Percentiles rank a stretch among this genome's conserved stretches.
phyloP scores from a whole-genome alignment of 192 early-diverging fungal species.

The Helicostylum pulchrum region DNA sequence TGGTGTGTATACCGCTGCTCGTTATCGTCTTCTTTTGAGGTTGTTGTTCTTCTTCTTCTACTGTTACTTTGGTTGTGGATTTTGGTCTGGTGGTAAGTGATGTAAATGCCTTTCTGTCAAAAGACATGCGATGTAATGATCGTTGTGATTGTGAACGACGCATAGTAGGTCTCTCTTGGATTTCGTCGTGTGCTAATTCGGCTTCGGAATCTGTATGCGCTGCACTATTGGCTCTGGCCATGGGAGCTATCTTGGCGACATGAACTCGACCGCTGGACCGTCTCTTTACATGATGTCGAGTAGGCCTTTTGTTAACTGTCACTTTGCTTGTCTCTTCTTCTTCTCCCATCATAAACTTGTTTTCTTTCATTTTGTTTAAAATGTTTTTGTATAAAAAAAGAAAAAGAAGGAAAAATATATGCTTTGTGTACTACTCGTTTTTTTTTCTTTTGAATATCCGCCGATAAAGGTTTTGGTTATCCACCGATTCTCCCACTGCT shows the following conservation, averaged over 20 bases:
- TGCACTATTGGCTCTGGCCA: constrained; percentile 7
- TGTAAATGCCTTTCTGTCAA: constrained; percentile 14
- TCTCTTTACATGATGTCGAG: constrained; percentile 27
- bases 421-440: background rate
- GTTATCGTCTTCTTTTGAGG: no score
- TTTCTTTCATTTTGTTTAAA: constrained; percentile 4
- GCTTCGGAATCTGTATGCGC: constrained; percentile 12
- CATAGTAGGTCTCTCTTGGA: constrained; percentile 2
- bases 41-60: no score
- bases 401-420: background rate
- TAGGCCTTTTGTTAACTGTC: constrained; percentile 9
- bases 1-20: no score
- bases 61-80: no score
- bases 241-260: constrained; percentile 25
- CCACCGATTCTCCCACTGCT: no score
- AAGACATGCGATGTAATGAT: constrained; percentile 11
- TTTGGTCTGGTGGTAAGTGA: constrained; percentile 1
- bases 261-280: constrained; percentile 26
- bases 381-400: background rate
- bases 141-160: constrained; percentile 11
- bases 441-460: no score
- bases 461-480: no score
- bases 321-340: background rate
- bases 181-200: background rate
- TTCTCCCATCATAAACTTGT: constrained; percentile 10